Evolutionary conservation across 2,329 filamentous ascomycete genomes (phyloP).

Genomic region (Arthrobotrys musiformis): DNA sequence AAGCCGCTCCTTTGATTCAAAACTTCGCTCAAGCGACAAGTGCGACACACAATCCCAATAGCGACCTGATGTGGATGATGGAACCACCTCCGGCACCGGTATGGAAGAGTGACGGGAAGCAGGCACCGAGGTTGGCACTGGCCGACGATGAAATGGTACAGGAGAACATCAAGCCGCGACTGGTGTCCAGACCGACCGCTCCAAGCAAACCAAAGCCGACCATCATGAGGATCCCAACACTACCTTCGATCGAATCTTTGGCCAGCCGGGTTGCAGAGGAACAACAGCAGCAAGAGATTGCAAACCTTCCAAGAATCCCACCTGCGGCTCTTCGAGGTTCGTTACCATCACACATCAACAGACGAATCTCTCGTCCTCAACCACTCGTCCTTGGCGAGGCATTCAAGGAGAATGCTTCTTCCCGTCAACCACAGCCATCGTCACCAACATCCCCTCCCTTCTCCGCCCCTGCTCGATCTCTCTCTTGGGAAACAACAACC

Average conservation of each 20-base stretch:
- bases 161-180: conserved; percentile 42
- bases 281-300: conserved; percentile 23
- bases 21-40: conserved; percentile 47
- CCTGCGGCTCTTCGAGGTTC: conserved; percentile 15
- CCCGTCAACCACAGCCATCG: neutral
- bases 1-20: conserved; percentile 41
- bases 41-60: conserved; percentile 37
- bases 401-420: neutral
- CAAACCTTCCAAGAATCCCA: conserved; percentile 9
- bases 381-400: conserved; percentile 21
- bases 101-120: conserved; percentile 52
- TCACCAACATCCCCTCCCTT: conserved; percentile 33
- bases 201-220: conserved; percentile 40
- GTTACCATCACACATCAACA: conserved; percentile 17
- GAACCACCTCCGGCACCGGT: conserved; percentile 50
- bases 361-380: conserved; percentile 40
- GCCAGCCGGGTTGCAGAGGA: conserved; percentile 48
- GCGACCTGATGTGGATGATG: conserved; percentile 55
- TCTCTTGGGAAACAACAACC: conserved; percentile 48
- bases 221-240: conserved; percentile 49
- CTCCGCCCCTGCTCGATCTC: conserved; percentile 39
- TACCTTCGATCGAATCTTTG: conserved; percentile 51
- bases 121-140: conserved; percentile 47
- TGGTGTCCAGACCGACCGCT: conserved; percentile 28
- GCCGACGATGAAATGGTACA: conserved; percentile 40